Conservation (phyloP, 495 filamentous ascomycete species). For the Penicillium coprophilum region DNA sequence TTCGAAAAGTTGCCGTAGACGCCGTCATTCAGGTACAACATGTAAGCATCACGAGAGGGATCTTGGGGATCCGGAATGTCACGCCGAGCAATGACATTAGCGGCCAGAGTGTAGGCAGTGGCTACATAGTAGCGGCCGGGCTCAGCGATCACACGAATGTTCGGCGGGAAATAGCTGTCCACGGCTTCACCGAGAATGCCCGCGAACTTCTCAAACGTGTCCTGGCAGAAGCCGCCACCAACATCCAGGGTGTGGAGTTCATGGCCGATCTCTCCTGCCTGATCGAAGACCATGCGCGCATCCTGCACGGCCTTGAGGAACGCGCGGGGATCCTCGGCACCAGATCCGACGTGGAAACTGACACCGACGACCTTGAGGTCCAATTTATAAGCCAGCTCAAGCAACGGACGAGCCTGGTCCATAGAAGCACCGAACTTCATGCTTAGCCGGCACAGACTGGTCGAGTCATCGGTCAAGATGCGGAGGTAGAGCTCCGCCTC, state of each 20-base stretch:
- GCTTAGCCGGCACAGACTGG: conserved; percentile 88
- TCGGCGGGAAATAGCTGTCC: conserved; percentile 81
- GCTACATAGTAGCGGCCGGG: conserved; percentile 95
- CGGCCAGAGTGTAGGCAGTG: conserved; percentile 88
- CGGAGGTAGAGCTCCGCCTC: conserved; percentile 88
- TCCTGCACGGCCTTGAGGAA: conserved; percentile 90
- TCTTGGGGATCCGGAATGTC: conserved; percentile 65
- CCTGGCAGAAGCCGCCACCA: conserved; percentile 85
- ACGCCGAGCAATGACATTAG: conserved; percentile 93
- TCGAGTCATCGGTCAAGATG: conserved; percentile 94
- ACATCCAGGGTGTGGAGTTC: conserved; percentile 87
- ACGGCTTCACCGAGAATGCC: conserved; percentile 74
- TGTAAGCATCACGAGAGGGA: conserved; percentile 67
- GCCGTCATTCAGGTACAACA: conserved; percentile 96
- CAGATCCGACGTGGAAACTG: conserved; percentile 97
- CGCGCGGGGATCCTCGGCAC: conserved; percentile 83
- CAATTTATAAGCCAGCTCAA: conserved; percentile 80
- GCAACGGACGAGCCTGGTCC: conserved; percentile 72
- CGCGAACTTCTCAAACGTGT: conserved; percentile 90
- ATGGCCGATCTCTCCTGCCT: conserved; percentile 75
- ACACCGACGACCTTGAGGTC: conserved; percentile 94
- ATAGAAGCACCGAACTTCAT: conserved; percentile 94
- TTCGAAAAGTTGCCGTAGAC: conserved; percentile 97
- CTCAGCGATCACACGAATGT: conserved; percentile 89
- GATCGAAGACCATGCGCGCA: conserved; percentile 85